phyloP scores from a whole-genome alignment of 1,139 yeast genomes.

The Ogataea hybrid region DNA sequence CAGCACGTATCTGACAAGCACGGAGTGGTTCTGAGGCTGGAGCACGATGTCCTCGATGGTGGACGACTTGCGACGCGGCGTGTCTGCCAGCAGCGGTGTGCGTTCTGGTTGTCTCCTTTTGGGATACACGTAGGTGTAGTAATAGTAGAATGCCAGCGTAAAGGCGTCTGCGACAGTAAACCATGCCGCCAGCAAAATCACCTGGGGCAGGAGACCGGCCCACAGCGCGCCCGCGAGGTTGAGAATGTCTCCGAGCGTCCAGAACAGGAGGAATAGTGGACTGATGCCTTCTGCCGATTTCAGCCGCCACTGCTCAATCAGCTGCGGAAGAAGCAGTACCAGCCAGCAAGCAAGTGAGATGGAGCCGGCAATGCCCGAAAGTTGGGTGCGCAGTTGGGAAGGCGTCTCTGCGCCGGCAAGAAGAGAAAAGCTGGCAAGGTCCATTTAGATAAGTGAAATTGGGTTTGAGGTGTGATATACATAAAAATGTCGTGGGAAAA shows the following conservation, averaged over 20 bases:
- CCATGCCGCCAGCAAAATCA: slow-evolving; percentile 69
- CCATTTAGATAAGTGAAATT: background rate
- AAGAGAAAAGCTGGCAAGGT: background rate
- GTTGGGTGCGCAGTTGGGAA: slow-evolving; percentile 37
- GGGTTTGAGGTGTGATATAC: background rate
- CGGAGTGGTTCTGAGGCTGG: slow-evolving; percentile 37
- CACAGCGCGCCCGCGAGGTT: slow-evolving; percentile 68
- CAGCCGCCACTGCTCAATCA: slow-evolving; percentile 77
- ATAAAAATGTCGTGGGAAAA: background rate
- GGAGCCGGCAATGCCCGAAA: slow-evolving; percentile 69
- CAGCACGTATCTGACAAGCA: slow-evolving; percentile 50
- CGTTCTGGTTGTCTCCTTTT: slow-evolving; percentile 27
- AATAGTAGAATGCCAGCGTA: slow-evolving; percentile 60
- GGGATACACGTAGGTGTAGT: slow-evolving; percentile 48
- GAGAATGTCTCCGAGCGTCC: slow-evolving; percentile 74
- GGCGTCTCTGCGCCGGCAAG: slow-evolving; percentile 16
- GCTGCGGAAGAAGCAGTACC: slow-evolving; percentile 72
- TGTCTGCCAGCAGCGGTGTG: slow-evolving; percentile 21
- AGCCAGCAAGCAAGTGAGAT: slow-evolving; percentile 76
- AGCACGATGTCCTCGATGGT: slow-evolving; percentile 31
- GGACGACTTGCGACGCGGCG: slow-evolving; percentile 27
- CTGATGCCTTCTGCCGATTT: slow-evolving; percentile 81
- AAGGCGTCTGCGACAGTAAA: slow-evolving; percentile 67
- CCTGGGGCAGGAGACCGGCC: slow-evolving; percentile 72
- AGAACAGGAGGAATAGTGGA: slow-evolving; percentile 61